Percentiles rank a stretch among this genome's conserved stretches.
Conservation (phyloP, 352 stramenopile genomes). For the Pythium periplocum region DNA sequence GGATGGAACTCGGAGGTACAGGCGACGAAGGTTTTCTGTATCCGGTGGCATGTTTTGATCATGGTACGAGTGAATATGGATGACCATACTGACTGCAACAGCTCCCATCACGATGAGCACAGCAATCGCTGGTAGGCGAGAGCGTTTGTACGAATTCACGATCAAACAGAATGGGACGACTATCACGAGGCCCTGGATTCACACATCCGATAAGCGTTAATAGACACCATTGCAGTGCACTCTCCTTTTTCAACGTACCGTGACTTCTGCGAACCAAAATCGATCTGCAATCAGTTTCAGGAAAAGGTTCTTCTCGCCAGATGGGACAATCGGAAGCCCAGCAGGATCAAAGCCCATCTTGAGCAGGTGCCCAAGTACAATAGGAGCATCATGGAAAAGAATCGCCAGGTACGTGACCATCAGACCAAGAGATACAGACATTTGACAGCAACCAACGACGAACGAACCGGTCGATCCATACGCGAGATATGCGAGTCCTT, state of each 20-base stretch:
- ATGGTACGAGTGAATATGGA: conserved; percentile 24
- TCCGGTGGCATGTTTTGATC: conserved; percentile 12
- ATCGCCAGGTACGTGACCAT: conserved; percentile 36
- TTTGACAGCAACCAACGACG: conserved; percentile 24
- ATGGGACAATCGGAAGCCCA: conserved; percentile 14
- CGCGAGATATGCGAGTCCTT: conserved; percentile 38
- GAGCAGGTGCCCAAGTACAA: conserved; percentile 30
- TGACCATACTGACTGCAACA: conserved; percentile 25
- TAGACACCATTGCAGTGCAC: neutral
- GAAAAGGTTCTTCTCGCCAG: conserved; percentile 8
- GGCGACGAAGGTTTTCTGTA: conserved; percentile 26
- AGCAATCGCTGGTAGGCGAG: conserved; percentile 20
- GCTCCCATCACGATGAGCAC: conserved; percentile 20
- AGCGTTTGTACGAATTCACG: conserved; percentile 24
- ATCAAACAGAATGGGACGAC: conserved; percentile 36
- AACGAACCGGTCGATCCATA: conserved; percentile 29
- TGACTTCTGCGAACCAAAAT: conserved; percentile 29
- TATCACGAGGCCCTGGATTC: conserved; percentile 22
- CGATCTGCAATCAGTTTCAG: conserved; percentile 25
- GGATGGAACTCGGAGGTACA: conserved; percentile 48
- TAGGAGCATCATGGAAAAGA: conserved; percentile 34
- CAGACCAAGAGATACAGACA: conserved; percentile 30
- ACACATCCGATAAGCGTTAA: neutral
- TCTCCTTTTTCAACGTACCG: conserved; percentile 19
- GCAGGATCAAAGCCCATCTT: conserved; percentile 27